Evolutionary conservation across 2,329 filamentous ascomycete genomes (phyloP), one percentile per base, ranked within the genome.

Genomic region (Trichoderma atroviride): DNA sequence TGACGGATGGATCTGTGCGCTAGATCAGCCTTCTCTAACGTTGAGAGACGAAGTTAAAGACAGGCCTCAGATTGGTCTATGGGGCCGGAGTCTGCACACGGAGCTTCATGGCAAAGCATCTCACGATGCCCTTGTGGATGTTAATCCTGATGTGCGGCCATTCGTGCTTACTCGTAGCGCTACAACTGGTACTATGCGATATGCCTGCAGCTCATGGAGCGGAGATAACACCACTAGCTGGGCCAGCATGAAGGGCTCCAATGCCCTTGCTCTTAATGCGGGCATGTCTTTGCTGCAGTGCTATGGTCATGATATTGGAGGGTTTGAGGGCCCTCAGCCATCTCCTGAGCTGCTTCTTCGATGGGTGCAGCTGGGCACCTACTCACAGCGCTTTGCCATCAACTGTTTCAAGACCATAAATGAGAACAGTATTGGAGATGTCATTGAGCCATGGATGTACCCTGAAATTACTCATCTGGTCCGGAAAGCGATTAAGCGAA

Each of bases 401-500:
- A 93, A 93, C 78, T 93, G 91, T 78, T 92, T 90, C 85, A 93
- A 93, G 80, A 93, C 91, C 0, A 84, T 86, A 0, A 81, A 85
- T 0, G 88, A 92, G 77, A 92, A 89, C 74, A 82, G 83, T 0
- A 83, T 91, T 29, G 91, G 91, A 9, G 90, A 91, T 43, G 90
- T 93, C 11, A 93, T 93, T 69, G 90, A 92, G 79, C 91, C 91
- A 0, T 93, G 90, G 89, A 92, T 92, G 89, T 91, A 92, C 74
- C 88, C 89, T 0, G 86, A 89, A 43, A 88, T 89, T 33, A 88
- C 89, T 0, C 86, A 85, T 0, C 78, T 90, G 1, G 82, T 93
- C 16, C 86, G 91, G 19, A 84, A 84, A 64, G 84, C 89, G 0
- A 92, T 93, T 77, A 89, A 89, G 78, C 85, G 91, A 7, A 85